Evolutionary conservation across 495 filamentous ascomycete species (phyloP).

Genomic region (Chaetomium cochliodes): DNA sequence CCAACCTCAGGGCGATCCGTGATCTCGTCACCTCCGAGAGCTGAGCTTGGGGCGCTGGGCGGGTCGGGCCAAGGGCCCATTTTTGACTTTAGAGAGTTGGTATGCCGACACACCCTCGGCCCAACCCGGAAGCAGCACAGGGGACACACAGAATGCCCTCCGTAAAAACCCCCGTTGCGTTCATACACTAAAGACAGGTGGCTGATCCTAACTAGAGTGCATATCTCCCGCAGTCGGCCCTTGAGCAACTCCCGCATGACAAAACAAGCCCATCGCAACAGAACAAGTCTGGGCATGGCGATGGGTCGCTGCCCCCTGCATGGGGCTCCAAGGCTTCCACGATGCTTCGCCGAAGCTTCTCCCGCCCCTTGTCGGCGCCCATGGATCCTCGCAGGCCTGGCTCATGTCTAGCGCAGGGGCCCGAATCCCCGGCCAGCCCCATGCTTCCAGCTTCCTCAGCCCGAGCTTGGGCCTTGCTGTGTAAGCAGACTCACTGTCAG

Average conservation of each 20-base stretch:
- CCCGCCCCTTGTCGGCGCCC: conserved; percentile 11
- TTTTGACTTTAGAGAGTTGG: background rate
- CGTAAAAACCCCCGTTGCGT: too few species aligned
- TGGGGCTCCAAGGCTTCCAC: conserved; percentile 19
- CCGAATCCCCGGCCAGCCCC: background rate
- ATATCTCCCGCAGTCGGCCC: too few species aligned
- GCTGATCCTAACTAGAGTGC: too few species aligned
- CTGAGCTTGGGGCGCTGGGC: background rate
- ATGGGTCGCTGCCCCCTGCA: background rate
- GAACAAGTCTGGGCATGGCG: background rate
- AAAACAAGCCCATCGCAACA: background rate
- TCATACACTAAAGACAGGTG: too few species aligned
- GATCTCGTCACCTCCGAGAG: conserved; percentile 5
- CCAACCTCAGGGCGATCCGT: conserved; percentile 4
- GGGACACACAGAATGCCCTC: too few species aligned
- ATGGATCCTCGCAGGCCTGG: conserved; percentile 16
- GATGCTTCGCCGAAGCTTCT: conserved; percentile 27
- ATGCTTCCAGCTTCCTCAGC: background rate
- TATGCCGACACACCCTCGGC: background rate
- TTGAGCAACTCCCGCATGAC: background rate
- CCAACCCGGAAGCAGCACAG: background rate
- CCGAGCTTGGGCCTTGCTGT: background rate
- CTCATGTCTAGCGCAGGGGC: conserved; percentile 18
- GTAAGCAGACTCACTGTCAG: background rate
- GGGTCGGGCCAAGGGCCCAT: background rate